A percentile compares a stretch with the other conserved stretches of the same genome.
phyloP scores from a whole-genome alignment of 2,329 filamentous ascomycete genomes.

The Fusarium euwallaceae region DNA sequence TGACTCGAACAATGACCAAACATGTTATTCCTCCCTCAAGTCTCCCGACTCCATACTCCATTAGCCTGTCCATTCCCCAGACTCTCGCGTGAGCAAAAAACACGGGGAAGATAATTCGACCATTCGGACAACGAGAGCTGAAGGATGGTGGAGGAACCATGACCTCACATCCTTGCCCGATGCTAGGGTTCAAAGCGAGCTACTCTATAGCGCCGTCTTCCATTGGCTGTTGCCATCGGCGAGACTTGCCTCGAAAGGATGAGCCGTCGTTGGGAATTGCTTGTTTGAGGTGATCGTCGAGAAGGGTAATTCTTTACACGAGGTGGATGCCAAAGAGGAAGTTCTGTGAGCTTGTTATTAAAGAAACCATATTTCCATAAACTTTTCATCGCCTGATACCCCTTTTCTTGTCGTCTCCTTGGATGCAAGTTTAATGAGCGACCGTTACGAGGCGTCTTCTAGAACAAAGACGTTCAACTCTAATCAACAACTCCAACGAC shows the following conservation, averaged over 20 bases:
- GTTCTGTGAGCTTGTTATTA: background rate
- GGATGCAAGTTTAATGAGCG: background rate
- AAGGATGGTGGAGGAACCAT: background rate
- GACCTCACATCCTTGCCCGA: background rate
- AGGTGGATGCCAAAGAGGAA: background rate
- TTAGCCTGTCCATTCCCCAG: background rate
- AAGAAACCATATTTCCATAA: background rate
- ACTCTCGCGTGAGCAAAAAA: background rate
- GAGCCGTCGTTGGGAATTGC: background rate
- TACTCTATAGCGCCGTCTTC: background rate
- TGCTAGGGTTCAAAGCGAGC: background rate
- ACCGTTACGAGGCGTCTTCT: background rate
- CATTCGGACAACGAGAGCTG: background rate
- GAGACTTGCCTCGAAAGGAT: background rate
- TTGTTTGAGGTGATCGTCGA: background rate
- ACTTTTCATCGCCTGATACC: too few relatives aligned
- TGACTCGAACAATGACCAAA: background rate
- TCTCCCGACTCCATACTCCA: background rate
- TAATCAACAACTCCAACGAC: background rate
- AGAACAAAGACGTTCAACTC: background rate
- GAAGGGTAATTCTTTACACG: constrained; percentile 1
- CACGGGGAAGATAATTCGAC: background rate
- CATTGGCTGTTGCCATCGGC: background rate
- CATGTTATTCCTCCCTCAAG: background rate
- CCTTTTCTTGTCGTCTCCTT: too few relatives aligned